Conservation (phyloP, 192 early-diverging fungal genomes). For the Coemansia aciculifera region DNA sequence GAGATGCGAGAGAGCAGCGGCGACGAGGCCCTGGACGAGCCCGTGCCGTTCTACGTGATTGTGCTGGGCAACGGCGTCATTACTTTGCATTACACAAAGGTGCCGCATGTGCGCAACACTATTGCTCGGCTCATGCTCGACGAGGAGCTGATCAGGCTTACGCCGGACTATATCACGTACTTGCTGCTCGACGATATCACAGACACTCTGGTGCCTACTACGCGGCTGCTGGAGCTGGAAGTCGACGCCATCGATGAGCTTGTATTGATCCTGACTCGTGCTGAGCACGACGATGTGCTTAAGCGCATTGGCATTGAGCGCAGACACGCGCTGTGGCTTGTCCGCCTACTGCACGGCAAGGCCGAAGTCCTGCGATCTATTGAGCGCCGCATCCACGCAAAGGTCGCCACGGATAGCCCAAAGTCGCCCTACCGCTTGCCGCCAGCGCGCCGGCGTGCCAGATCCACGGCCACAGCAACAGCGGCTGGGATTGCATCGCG, state of each 20-base stretch:
- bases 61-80: conserved; percentile 40
- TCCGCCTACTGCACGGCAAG: conserved; percentile 69
- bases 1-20: conserved; percentile 1
- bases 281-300: conserved; percentile 80
- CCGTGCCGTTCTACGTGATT: conserved; percentile 48
- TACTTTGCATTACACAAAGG: conserved; percentile 53
- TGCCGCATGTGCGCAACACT: conserved; percentile 52
- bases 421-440: conserved; percentile 11
- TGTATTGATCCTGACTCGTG: conserved; percentile 86
- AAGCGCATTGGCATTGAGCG: conserved; percentile 72
- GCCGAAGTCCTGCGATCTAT: conserved; percentile 72
- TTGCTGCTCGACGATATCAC: conserved; percentile 93
- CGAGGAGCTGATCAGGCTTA: conserved; percentile 14
- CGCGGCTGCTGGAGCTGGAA: conserved; percentile 87
- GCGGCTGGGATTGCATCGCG: not conserved
- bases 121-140: conserved; percentile 51
- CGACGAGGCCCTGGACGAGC: conserved; percentile 42
- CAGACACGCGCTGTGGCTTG: conserved; percentile 67
- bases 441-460: conserved; percentile 13
- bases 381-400: conserved; percentile 60
- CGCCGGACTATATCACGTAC: conserved; percentile 64
- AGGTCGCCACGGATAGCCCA: conserved; percentile 16
- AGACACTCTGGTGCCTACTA: conserved; percentile 84
- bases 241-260: conserved; percentile 95
- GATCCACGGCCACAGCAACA: not conserved